Conservation (phyloP, 2,329 filamentous ascomycete species). For the Aspergillus eucalypticola region DNA sequence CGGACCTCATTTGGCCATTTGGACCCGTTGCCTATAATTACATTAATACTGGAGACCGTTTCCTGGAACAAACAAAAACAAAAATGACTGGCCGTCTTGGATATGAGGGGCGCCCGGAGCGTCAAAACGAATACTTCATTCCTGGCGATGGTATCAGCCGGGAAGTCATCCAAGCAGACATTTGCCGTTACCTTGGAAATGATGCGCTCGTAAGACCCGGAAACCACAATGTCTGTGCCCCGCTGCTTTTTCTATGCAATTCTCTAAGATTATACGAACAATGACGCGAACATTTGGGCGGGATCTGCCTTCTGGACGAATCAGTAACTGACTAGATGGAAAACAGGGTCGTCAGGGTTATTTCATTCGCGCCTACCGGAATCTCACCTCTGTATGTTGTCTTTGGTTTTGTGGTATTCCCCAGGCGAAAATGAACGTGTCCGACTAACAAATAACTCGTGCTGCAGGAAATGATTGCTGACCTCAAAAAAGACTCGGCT, state of each 20-base stretch:
- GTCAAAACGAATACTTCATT: conserved; percentile 76
- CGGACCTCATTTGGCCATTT: conserved; percentile 30
- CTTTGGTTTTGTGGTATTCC: background rate
- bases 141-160: conserved; percentile 78
- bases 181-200: conserved; percentile 80
- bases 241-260: conserved; percentile 18
- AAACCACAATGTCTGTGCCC: conserved; percentile 66
- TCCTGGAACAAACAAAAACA: conserved; percentile 27
- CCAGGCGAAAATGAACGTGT: background rate
- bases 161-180: conserved; percentile 81
- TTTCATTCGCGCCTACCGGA: conserved; percentile 76
- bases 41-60: conserved; percentile 24
- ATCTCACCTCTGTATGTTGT: conserved; percentile 69
- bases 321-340: conserved; percentile 33
- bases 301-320: conserved; percentile 4
- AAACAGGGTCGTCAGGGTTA: conserved; percentile 68
- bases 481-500: conserved; percentile 55
- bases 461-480: conserved; percentile 55
- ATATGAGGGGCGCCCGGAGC: conserved; percentile 37
- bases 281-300: background rate
- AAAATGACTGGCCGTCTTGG: conserved; percentile 41
- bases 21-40: conserved; percentile 28
- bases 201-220: conserved; percentile 77
- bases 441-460: conserved; percentile 24
- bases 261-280: background rate